Evolutionary conservation across 768 basidiomycete species (phyloP), one percentile per base, ranked within the genome.

Genomic region (Lepiota brunneoincarnata): DNA sequence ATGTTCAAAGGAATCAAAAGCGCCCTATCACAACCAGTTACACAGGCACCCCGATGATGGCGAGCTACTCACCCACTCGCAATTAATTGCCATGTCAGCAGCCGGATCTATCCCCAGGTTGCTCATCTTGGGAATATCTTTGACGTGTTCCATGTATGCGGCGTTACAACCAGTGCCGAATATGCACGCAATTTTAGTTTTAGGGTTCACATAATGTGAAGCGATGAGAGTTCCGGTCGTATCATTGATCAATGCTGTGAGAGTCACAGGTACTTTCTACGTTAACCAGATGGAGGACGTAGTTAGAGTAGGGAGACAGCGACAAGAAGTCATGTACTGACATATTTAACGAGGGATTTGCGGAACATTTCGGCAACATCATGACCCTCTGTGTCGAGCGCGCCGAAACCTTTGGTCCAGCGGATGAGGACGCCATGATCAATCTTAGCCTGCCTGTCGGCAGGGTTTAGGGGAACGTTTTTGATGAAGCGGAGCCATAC

Each of bases 381-480:
- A 51, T 81, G 75, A 15, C 95, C 95, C 70, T 98, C 97, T 15
- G 92, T 93, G 65, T 95, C 93, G 4, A 81, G 67, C 0, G 90
- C 90, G 28, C 93, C 93, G 63, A 98, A 98, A 59, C 97, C 97
- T 71, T 99, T 99, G n/a, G 97, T 99, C 97, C 97, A 99, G 15
- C 96, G 88, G 63, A 98, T 93, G 35, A 98, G 86, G 56, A 83
- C 81, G 20, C 93, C 96, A 58, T 98, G 93, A 69, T 98, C 93
- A 59, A 99, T 98, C 50, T 82, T 80, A 36, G 87, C 81, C 78
- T 98, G 97, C n/a, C 91, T 95, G 31, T 34, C 36, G 36, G 44
- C 12, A 31, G 38, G 37, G 42, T 1, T n/a, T n/a, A 24, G 24
- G n/a, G 23, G n/a, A 43, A 36, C 37, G 14, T 24, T n/a, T n/a